Percentiles rank a stretch among this genome's conserved stretches.
Evolutionary conservation across 139 green algal genomes (phyloP).

Genomic region (Tetraselmis striata): DNA sequence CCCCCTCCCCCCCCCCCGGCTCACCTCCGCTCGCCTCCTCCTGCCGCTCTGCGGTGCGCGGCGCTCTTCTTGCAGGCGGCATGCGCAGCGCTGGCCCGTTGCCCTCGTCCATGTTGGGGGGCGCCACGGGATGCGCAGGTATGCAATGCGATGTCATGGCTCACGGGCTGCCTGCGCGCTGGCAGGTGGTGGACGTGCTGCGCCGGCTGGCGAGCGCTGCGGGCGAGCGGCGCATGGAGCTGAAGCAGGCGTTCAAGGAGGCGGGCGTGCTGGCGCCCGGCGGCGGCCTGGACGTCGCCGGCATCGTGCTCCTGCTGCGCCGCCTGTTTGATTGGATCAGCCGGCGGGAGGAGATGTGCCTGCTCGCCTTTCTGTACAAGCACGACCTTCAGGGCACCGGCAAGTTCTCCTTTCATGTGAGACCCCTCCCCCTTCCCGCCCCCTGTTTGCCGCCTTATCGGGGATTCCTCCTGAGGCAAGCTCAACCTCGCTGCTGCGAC

Average conservation of each 20-base stretch:
- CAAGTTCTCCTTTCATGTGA: neutral
- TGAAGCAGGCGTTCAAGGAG: neutral
- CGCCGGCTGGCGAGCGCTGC: neutral
- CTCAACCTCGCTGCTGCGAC: too few relatives aligned
- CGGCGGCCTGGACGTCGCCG: neutral
- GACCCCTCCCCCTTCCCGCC: too few relatives aligned
- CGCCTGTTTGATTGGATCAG: neutral
- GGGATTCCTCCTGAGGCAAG: too few relatives aligned
- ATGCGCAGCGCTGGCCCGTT: too few relatives aligned
- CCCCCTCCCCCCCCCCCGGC: neutral
- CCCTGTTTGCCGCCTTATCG: too few relatives aligned
- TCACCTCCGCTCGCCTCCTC: neutral
- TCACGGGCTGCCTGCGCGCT: too few relatives aligned
- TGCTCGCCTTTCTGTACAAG: neutral
- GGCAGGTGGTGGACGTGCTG: neutral
- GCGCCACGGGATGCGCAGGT: too few relatives aligned
- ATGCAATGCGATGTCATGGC: neutral
- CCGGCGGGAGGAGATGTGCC: neutral
- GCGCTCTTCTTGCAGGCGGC: too few relatives aligned
- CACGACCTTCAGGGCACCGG: neutral
- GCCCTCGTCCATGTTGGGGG: too few relatives aligned
- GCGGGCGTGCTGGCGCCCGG: neutral
- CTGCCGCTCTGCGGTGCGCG: too few relatives aligned
- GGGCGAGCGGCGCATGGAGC: neutral
- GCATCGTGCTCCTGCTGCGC: neutral